Conservation (phyloP, 208 protist genomes). For the Tritrichomonas musculus region DNA sequence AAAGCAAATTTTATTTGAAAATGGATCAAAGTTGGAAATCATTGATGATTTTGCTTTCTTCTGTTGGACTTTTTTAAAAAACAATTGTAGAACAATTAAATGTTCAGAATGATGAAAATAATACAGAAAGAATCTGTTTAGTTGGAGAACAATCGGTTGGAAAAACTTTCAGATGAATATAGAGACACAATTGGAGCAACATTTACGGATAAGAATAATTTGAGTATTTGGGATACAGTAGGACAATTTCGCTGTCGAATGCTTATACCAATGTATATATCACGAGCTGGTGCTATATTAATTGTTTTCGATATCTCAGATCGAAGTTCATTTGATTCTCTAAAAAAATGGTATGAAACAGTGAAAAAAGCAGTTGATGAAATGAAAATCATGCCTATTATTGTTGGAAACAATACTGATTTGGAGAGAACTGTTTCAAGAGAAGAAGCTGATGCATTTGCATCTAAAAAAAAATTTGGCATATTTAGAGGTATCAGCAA, state of each 20-base stretch:
- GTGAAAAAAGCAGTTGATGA: slow-evolving; percentile 51
- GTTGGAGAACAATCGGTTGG: no score
- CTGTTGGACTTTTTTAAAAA: no score
- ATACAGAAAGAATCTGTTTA: no score
- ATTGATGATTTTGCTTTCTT: no score
- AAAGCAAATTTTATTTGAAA: no score
- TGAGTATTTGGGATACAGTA: neutral
- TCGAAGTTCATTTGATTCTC: neutral
- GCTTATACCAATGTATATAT: neutral
- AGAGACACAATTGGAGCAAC: no score
- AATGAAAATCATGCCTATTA: neutral
- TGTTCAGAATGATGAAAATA: no score
- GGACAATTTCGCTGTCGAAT: neutral
- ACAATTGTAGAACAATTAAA: no score
- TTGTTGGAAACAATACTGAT: slow-evolving; percentile 26
- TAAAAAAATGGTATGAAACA: neutral
- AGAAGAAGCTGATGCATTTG: slow-evolving; percentile 54
- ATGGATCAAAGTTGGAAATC: no score
- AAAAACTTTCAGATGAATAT: no score
- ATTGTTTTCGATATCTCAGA: neutral
- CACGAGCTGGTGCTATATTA: neutral
- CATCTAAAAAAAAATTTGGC: slow-evolving; percentile 85
- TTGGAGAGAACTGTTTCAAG: neutral
- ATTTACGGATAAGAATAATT: no score
- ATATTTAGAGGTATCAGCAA: slow-evolving; percentile 97